Evolutionary conservation across 164 flowering plant genomes (phyloP), one percentile per base, ranked within the genome.

Genomic region (Sextonia rubra): DNA sequence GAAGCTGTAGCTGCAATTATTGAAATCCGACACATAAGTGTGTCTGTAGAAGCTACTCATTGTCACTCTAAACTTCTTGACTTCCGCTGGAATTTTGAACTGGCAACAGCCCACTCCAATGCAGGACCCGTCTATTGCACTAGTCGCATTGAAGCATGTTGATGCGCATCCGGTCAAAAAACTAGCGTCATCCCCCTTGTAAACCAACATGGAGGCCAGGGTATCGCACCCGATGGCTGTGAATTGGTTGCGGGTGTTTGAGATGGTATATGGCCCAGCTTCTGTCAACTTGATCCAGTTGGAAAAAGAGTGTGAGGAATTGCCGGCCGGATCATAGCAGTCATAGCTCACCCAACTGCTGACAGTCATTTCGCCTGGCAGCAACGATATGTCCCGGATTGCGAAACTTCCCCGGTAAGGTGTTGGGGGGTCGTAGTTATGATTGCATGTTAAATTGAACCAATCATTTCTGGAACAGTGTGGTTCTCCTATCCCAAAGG

Each of bases 201-300:
- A n/a, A n/a, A n/a, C n/a, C n/a, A n/a, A n/a, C n/a, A n/a, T n/a
- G n/a, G n/a, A n/a, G n/a, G 30, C 66, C 20, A 3, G 8, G 14
- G 73, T 71, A 44, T 71, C 73, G 8, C 73, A 71, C 66, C 66
- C 66, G 20, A 60, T 44, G 18, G 73, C 22, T 9, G 26, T 71
- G 30, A 71, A 60, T 26, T 71, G 44, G n/a, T n/a, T 71, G 3
- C 55, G 18, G 66, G 66, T 61, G n/a, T n/a, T n/a, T n/a, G n/a
- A n/a, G n/a, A n/a, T 32, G 11, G 56, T 60, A 32, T 60, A 26
- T 3, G 72, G 63, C 0, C 0, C 14, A 2, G 12, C 20, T 3
- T 20, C 47, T 8, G 3, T 3, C 68, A 32, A 63, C 7, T 25
- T 3, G 49, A 20, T 8, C 48, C 20, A 18, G 2, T 1, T 17